Evolutionary conservation across 805 yeast species (phyloP).

Genomic region (Ogataea salicorniae): DNA sequence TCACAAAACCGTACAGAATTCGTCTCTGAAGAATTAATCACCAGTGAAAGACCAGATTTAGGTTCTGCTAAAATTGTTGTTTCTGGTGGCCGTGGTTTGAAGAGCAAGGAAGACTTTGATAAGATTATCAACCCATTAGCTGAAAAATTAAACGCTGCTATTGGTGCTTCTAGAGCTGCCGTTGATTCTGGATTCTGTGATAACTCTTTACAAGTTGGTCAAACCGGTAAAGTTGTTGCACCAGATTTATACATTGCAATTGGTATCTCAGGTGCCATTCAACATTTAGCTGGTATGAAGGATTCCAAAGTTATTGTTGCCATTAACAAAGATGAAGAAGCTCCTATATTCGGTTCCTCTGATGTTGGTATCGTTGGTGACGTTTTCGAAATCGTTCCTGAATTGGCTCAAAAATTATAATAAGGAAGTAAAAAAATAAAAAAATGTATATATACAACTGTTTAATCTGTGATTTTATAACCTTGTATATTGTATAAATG

Average conservation of each 20-base stretch:
- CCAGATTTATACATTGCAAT: conserved; percentile 92
- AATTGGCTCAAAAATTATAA: conserved; percentile 69
- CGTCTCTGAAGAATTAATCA: conserved; percentile 68
- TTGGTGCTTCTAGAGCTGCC: conserved; percentile 98
- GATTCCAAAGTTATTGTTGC: conserved; percentile 92
- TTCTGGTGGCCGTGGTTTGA: conserved; percentile 92
- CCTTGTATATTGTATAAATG: too few species aligned
- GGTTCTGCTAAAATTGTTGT: conserved; percentile 78
- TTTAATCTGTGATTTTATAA: background rate
- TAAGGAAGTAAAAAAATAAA: background rate
- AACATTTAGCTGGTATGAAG: conserved; percentile 98
- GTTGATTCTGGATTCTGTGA: conserved; percentile 95
- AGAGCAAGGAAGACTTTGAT: conserved; percentile 84
- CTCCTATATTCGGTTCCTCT: conserved; percentile 88
- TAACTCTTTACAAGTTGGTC: conserved; percentile 95
- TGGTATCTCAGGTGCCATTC: conserved; percentile 96
- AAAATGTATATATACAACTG: background rate
- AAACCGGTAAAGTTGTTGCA: conserved; percentile 96
- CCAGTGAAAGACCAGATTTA: conserved; percentile 86
- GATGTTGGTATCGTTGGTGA: conserved; percentile 91
- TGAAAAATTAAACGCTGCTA: conserved; percentile 77
- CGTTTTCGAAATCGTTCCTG: conserved; percentile 82
- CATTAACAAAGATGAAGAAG: conserved; percentile 89
- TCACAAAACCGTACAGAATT: conserved; percentile 47
- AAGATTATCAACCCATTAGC: conserved; percentile 77